Percentiles rank a stretch among this genome's conserved stretches.
Conservation (phyloP, 140 eudicot genomes). For the Senecio squalidus region DNA sequence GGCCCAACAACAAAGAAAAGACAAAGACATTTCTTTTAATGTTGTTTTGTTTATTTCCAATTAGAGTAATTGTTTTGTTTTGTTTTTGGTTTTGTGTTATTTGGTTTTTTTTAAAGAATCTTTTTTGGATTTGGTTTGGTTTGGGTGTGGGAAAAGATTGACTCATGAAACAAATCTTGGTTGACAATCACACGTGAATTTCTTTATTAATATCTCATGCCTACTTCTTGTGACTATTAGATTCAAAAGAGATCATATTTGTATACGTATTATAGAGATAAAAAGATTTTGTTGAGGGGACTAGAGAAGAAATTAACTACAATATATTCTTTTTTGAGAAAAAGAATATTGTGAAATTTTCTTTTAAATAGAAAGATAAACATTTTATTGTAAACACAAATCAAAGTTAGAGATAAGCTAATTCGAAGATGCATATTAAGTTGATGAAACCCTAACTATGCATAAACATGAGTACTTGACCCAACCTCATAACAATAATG, state of each 20-base stretch:
- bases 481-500: no score
- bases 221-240: constrained; percentile 38
- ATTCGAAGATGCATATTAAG: no score
- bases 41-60: constrained; percentile 25
- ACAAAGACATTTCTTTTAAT: constrained; percentile 23
- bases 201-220: constrained; percentile 31
- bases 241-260: constrained; percentile 1
- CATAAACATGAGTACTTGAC: no score
- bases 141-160: constrained; percentile 24
- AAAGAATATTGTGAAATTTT: no score
- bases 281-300: not conserved
- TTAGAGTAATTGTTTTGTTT: constrained; percentile 7
- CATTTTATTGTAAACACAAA: no score
- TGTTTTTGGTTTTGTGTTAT: not conserved
- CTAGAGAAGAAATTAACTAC: not conserved
- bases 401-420: no score
- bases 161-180: constrained; percentile 22
- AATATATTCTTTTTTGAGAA: not conserved
- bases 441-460: no score
- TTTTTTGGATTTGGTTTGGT: constrained; percentile 33
- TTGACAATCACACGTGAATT: constrained; percentile 30
- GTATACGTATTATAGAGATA: constrained; percentile 10
- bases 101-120: constrained; percentile 13
- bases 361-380: no score
- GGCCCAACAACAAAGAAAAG: constrained; percentile 24